Percentiles rank a stretch among this genome's conserved stretches.
These are phyloP conservation scores for Cornus controversa DNA, from an alignment of 148 eudicot genomes.

Conservation along the genomic window DNA sequence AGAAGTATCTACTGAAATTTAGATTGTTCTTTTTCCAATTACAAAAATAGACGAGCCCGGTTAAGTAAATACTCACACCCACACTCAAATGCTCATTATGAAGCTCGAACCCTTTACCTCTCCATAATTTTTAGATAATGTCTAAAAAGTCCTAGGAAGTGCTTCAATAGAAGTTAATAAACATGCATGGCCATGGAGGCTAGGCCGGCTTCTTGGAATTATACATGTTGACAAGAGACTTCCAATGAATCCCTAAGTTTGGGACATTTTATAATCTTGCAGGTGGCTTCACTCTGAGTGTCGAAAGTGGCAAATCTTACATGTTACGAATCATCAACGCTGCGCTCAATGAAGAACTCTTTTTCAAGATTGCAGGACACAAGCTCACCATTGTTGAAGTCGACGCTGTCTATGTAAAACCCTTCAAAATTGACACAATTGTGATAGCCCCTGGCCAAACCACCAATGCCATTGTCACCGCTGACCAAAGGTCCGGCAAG, in stretches of 20 bases:
- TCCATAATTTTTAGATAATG: too few species aligned
- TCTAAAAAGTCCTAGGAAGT: too few species aligned
- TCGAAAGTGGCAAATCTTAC: conserved; percentile 44
- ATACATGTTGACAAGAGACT: too few species aligned
- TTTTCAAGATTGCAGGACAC: conserved; percentile 61
- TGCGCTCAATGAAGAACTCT: conserved; percentile 63
- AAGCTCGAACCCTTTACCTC: too few species aligned
- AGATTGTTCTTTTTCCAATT: too few species aligned
- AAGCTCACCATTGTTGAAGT: conserved; percentile 49
- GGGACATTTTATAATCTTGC: background rate
- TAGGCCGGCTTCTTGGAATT: too few species aligned
- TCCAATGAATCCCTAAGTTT: background rate
- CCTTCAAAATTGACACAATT: conserved; percentile 45
- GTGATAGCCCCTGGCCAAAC: conserved; percentile 58
- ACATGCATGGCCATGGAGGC: too few species aligned
- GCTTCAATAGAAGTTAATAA: too few species aligned
- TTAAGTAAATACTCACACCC: too few species aligned
- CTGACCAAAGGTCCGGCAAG: conserved; percentile 33
- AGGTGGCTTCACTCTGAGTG: conserved; percentile 40
- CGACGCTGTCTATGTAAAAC: conserved; percentile 56
- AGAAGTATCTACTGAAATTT: background rate
- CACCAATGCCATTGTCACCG: conserved; percentile 41
- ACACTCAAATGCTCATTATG: too few species aligned
- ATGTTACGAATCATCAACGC: conserved; percentile 57
- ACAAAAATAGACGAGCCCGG: too few species aligned